Percentiles rank a stretch among this genome's conserved stretches.
phyloP scores from a whole-genome alignment of 345 rosid species.

The Citrus glauca region DNA sequence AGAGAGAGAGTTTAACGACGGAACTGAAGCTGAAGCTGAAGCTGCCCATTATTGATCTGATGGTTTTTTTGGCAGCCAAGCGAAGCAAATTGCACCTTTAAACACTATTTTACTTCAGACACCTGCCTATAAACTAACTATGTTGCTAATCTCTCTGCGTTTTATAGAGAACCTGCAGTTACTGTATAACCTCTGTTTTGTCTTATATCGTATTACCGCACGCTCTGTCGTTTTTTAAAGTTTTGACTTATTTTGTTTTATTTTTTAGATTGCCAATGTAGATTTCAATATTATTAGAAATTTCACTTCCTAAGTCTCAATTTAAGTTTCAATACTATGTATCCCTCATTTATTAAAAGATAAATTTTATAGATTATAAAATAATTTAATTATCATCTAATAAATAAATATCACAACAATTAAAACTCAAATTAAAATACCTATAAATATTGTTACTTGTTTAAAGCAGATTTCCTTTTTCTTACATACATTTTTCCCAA shows the following conservation, averaged over 20 bases:
- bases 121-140: not conserved
- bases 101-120: not conserved
- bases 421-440: too few relatives aligned
- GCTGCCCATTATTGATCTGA: slow-evolving; percentile 37
- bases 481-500: not conserved
- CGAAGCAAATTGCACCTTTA: not conserved
- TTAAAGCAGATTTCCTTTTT: not conserved
- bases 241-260: too few relatives aligned
- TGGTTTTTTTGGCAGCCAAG: slow-evolving; percentile 10
- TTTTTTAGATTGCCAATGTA: too few relatives aligned
- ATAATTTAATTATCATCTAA: too few relatives aligned
- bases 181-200: too few relatives aligned
- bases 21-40: slow-evolving; percentile 11
- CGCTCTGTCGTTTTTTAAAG: not conserved
- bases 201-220: too few relatives aligned
- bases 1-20: slow-evolving; percentile 23
- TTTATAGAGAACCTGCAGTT: not conserved
- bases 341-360: too few relatives aligned
- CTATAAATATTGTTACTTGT: not conserved
- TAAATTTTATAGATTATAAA: too few relatives aligned
- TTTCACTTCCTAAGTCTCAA: rapidly evolving
- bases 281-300: too few relatives aligned
- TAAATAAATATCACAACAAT: rapidly evolving
- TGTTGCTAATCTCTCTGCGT: not conserved
- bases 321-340: too few relatives aligned